Conservation (phyloP, 225 moss, liverwort and hornwort genomes). For the Bryoerythrophyllum caledonicum region DNA sequence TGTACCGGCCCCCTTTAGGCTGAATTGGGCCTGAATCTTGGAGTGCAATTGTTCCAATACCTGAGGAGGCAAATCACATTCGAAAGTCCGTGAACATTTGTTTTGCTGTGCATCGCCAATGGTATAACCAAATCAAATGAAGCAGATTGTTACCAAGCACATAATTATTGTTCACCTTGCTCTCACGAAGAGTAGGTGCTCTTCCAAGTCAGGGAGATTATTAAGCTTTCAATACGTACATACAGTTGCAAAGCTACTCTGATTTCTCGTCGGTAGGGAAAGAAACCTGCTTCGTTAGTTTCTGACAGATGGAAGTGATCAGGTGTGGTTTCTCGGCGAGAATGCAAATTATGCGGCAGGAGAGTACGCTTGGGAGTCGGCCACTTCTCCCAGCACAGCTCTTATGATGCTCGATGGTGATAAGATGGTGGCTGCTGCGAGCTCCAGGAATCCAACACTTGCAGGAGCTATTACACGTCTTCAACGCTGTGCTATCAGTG, state of each 20-base stretch:
- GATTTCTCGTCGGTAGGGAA: background rate
- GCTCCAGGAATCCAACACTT: slow-evolving; percentile 97
- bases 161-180: background rate
- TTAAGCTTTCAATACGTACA: background rate
- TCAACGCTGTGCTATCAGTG: slow-evolving; percentile 97
- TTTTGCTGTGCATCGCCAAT: background rate
- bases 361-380: slow-evolving; percentile 99
- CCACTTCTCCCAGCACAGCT: slow-evolving; percentile 93
- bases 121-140: background rate
- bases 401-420: slow-evolving; percentile 99
- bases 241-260: background rate
- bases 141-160: background rate
- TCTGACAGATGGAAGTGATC: slow-evolving; percentile 33
- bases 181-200: background rate
- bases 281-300: slow-evolving; percentile 16
- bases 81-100: slow-evolving; percentile 5
- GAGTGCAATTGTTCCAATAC: background rate
- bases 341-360: slow-evolving; percentile 99
- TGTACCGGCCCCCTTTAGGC: slow-evolving; percentile 15
- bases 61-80: background rate
- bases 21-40: slow-evolving; percentile 17
- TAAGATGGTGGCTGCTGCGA: slow-evolving; percentile 99
- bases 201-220: background rate
- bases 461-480: slow-evolving; percentile 94
- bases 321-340: slow-evolving; percentile 99